These are phyloP conservation scores for Camelina laxa DNA, from an alignment of 345 rosid species.

Conservation along the genomic window DNA sequence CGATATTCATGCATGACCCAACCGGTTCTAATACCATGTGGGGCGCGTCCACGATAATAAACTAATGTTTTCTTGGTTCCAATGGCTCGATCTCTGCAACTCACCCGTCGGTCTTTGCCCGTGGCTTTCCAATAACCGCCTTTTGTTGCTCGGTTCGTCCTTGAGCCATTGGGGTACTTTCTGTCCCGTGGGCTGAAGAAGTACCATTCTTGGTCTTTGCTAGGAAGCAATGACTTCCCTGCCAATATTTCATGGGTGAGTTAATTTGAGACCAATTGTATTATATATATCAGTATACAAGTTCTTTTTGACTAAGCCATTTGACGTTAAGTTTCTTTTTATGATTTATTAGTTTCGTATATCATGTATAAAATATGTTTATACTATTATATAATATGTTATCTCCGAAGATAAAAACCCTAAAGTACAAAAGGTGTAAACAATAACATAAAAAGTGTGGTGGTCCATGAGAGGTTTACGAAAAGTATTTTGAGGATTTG, in stretches of 20 bases:
- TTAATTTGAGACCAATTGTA: not conserved
- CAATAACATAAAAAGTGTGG: constrained; percentile 14
- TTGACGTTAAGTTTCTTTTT: not conserved
- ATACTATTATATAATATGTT: not conserved
- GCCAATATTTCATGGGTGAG: constrained; percentile 15
- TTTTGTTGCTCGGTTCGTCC: constrained; percentile 94
- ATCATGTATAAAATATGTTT: not conserved
- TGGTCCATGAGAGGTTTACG: constrained; percentile 30
- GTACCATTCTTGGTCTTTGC: constrained; percentile 97
- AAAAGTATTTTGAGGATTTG: constrained; percentile 14
- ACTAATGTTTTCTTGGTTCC: constrained; percentile 97
- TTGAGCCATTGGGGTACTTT: constrained; percentile 93
- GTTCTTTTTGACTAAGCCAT: not conserved
- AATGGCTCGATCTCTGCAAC: constrained; percentile 67
- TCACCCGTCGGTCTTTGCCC: constrained; percentile 90
- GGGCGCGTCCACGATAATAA: constrained; percentile 96
- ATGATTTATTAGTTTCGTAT: not conserved
- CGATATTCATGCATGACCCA: constrained; percentile 99
- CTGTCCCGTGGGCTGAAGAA: constrained; percentile 97
- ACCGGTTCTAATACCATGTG: constrained; percentile 86
- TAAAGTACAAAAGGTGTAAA: not conserved
- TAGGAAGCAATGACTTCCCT: constrained; percentile 89
- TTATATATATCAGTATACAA: not conserved
- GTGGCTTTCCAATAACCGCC: constrained; percentile 99
- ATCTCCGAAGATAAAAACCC: constrained; percentile 9